Percentiles rank a stretch among this genome's conserved stretches.
Conservation (phyloP, 192 early-diverging fungal genomes). For the Martensiomyces pterosporus region DNA sequence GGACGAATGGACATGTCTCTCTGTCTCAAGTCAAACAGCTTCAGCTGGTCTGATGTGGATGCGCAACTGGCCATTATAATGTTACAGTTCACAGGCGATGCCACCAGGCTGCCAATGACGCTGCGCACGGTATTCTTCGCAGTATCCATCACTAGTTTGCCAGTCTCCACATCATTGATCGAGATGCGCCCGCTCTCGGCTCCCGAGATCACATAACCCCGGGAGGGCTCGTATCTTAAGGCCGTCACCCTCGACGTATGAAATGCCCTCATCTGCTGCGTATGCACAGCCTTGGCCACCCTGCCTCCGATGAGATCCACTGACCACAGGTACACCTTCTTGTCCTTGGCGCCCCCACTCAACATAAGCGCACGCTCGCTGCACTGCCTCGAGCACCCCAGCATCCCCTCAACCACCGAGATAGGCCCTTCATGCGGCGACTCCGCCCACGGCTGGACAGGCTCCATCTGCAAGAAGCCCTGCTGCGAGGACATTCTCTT, state of each 20-base stretch:
- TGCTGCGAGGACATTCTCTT: background rate
- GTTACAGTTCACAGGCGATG: slow-evolving; percentile 19
- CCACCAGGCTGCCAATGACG: slow-evolving; percentile 12
- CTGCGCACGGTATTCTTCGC: background rate
- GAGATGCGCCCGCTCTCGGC: slow-evolving; percentile 19
- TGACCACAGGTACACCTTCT: slow-evolving; percentile 10
- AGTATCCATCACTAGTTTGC: slow-evolving; percentile 5
- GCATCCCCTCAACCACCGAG: slow-evolving; percentile 22
- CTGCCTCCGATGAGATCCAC: background rate
- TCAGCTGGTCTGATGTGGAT: slow-evolving; percentile 14
- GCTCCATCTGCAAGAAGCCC: background rate
- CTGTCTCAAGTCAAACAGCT: slow-evolving; percentile 23
- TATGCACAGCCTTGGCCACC: background rate
- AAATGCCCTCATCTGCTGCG: slow-evolving; percentile 4
- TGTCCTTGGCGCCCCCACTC: slow-evolving; percentile 17
- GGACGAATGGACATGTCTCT: slow-evolving; percentile 1
- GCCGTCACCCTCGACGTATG: slow-evolving; percentile 26
- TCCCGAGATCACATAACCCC: slow-evolving; percentile 19
- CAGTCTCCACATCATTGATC: slow-evolving; percentile 17
- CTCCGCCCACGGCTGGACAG: slow-evolving; percentile 4
- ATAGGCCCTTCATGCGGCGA: slow-evolving; percentile 10
- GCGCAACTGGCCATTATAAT: slow-evolving; percentile 18
- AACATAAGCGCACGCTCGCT: slow-evolving; percentile 10
- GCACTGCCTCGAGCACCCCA: background rate
- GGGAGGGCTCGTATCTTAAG: slow-evolving; percentile 16